Base-by-base conservation (phyloP, 2,329 filamentous ascomycete genomes). In the Fusarium lyarnte region DNA sequence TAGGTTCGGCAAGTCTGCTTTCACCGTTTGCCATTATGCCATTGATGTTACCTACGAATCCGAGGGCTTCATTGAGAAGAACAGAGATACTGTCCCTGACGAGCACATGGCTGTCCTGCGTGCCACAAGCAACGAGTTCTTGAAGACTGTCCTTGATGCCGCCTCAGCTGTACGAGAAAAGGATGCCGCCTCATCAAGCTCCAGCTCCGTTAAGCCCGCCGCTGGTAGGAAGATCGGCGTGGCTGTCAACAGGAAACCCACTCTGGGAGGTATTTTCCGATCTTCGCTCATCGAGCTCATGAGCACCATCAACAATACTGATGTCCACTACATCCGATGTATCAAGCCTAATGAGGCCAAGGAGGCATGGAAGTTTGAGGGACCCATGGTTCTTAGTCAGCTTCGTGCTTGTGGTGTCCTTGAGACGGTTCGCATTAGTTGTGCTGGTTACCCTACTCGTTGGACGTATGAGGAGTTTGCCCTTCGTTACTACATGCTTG, bases 391-490 rank as follows among this genome's bases (percentile, higher is more conserved):
- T 75, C 88, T 99, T 69, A 97, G 94, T 82, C 96, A 99, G 83
- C 87, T 99, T 78, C 92, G 97, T 82, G 96, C 96, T 84, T 99
- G 96, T 84, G 96, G 96, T 95, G 97, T 99, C 41, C 89, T 99
- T 65, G 96, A 99, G 84, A 99, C 96, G 8, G 96, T 99, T 63
- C 91, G 96, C 80, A 99, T 99, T 83, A 97, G 94, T 84, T 97
- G 93, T 81, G 96, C 96, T 72, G 96, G 96, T 70, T 99, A 99
- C 80, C 96, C 96, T 21, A 98, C 96, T 49, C 89, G 96, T 80
- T 99, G 96, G 97, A 98, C 96, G 0, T 99, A 98, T 80, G 96
- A 99, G 80, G 96, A 99, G 81, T 99, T 99, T 82, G 96, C 96
- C 23, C 86, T 98, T 66, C 91, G 96, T 69, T 99, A 99, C 85